Evolutionary conservation across 169 alveolate genomes (phyloP).

Genomic region (Plasmodium fragile): DNA sequence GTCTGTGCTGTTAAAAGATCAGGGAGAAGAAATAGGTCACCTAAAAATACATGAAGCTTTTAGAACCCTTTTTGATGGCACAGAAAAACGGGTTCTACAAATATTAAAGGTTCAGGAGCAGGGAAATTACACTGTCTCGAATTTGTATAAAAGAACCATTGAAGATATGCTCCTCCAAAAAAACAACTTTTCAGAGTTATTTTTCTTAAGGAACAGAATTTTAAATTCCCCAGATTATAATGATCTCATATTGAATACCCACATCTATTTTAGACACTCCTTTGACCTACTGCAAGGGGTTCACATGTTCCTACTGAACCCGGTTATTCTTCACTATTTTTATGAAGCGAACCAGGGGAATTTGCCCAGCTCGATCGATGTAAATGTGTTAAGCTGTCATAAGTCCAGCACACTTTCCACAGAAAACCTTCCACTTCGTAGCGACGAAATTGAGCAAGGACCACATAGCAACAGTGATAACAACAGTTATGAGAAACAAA

Average conservation of each 20-base stretch:
- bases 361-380: neutral
- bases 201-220: constrained; percentile 1
- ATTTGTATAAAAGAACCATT: constrained; percentile 15
- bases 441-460: neutral
- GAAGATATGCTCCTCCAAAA: constrained; percentile 16
- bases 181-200: constrained; percentile 26
- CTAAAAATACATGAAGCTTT: constrained; percentile 7
- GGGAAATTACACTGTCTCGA: constrained; percentile 4
- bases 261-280: constrained; percentile 35
- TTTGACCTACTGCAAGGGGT: constrained; percentile 10
- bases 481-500: neutral
- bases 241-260: constrained; percentile 47
- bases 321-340: constrained; percentile 38
- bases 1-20: neutral
- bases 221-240: constrained; percentile 42
- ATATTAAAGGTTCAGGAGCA: constrained; percentile 26
- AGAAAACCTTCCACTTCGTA: neutral
- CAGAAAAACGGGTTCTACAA: constrained; percentile 38
- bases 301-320: constrained; percentile 24
- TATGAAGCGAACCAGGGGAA: constrained; percentile 28
- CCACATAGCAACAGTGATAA: neutral
- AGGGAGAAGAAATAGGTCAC: neutral
- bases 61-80: constrained; percentile 6
- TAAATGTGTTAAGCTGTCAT: neutral
- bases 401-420: neutral